phyloP scores from a whole-genome alignment of 768 basidiomycete genomes.

The Mycena leptocephala region DNA sequence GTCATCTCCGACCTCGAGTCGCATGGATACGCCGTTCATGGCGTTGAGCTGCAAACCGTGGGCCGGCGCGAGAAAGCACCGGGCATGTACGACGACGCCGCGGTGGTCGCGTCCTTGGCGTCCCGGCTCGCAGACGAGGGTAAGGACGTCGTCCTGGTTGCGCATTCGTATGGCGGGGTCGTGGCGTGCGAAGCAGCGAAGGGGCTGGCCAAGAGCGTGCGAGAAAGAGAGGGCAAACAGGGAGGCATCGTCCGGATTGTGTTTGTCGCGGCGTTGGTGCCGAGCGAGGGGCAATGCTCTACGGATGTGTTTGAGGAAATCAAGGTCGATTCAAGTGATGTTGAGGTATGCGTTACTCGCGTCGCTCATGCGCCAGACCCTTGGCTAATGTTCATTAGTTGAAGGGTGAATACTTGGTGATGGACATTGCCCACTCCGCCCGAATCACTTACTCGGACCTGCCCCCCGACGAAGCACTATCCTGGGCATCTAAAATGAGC shows the following conservation, averaged over 20 bases:
- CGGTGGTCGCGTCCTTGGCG: neutral
- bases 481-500: neutral
- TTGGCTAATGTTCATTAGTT: neutral
- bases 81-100: conserved; percentile 16
- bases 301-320: neutral
- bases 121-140: conserved; percentile 11
- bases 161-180: conserved; percentile 19
- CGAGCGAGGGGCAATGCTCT: neutral
- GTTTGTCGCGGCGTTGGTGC: neutral
- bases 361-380: neutral
- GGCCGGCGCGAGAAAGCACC: conserved; percentile 13
- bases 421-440: neutral
- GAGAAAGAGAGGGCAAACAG: conserved; percentile 5
- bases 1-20: conserved; percentile 2
- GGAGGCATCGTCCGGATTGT: conserved; percentile 10
- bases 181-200: conserved; percentile 12
- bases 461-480: neutral
- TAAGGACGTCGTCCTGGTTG: conserved; percentile 10
- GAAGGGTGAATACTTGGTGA: neutral
- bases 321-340: neutral
- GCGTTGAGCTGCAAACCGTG: conserved; percentile 4
- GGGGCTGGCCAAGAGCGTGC: conserved; percentile 6
- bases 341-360: neutral
- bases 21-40: conserved; percentile 7
- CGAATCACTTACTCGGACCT: neutral